Evolutionary conservation across 1,284 basidiomycete genomes (phyloP).

Genomic region (Cutaneotrichosporon sp.): DNA sequence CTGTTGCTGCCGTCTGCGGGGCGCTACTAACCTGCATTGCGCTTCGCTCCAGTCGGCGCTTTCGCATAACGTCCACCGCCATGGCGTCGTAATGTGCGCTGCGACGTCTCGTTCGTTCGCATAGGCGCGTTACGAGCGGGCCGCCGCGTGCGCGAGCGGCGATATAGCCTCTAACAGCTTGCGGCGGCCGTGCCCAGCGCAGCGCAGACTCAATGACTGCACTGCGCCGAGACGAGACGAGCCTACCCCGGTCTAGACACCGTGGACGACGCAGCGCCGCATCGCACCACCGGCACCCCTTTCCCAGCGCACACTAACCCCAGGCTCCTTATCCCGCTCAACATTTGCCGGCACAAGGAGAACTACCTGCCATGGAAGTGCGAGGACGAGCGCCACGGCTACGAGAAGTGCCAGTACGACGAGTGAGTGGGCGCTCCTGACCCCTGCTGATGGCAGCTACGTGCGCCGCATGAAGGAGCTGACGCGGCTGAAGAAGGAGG

Average conservation of each 20-base stretch:
- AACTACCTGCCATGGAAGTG: conserved; percentile 76
- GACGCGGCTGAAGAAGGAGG: conserved; percentile 63
- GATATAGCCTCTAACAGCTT: too few relatives aligned
- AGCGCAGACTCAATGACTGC: too few relatives aligned
- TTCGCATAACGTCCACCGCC: too few relatives aligned
- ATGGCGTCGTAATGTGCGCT: too few relatives aligned
- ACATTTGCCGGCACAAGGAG: conserved; percentile 68
- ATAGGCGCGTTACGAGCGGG: too few relatives aligned
- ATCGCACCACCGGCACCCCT: neutral
- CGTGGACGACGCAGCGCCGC: neutral
- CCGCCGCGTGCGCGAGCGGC: too few relatives aligned
- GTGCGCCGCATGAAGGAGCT: conserved; percentile 76
- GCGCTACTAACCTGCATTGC: too few relatives aligned
- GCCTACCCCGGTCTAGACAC: neutral
- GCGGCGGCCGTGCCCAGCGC: too few relatives aligned
- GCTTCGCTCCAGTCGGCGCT: neutral
- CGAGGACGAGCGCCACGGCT: conserved; percentile 58
- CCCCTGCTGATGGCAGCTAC: conserved; percentile 54
- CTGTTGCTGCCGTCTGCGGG: too few relatives aligned
- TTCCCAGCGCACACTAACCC: neutral
- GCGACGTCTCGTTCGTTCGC: too few relatives aligned
- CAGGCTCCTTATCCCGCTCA: conserved; percentile 78
- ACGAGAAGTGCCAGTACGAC: conserved; percentile 74
- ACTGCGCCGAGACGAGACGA: too few relatives aligned
- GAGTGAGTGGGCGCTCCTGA: conserved; percentile 58